Percentiles rank a stretch among this genome's conserved stretches.
These are phyloP conservation scores for Pseudocercospora cruenta DNA, from an alignment of 2,329 filamentous ascomycete species.

Conservation along the genomic window DNA sequence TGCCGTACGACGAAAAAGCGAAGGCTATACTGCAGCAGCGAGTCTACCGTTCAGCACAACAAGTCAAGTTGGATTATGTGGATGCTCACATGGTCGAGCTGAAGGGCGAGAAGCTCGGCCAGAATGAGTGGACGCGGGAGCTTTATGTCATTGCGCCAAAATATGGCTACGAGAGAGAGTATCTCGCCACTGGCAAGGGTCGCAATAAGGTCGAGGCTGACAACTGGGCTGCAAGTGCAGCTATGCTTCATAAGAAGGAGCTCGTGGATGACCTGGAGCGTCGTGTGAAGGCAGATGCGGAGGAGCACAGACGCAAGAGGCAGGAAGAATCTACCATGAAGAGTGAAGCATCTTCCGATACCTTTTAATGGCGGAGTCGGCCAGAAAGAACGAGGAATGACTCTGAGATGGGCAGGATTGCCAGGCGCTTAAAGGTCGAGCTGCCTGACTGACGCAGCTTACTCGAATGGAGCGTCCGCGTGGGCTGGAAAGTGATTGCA, in stretches of 20 bases:
- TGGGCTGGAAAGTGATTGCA: neutral
- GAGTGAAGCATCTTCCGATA: neutral
- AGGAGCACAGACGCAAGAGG: constrained; percentile 13
- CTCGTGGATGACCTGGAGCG: constrained; percentile 36
- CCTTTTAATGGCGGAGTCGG: neutral
- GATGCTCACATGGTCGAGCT: constrained; percentile 61
- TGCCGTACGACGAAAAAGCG: constrained; percentile 42
- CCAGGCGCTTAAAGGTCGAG: neutral
- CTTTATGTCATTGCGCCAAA: constrained; percentile 63
- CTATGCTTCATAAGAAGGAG: constrained; percentile 54
- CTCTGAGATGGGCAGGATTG: neutral
- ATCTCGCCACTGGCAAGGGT: constrained; percentile 66
- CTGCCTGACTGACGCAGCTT: neutral
- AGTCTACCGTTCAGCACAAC: constrained; percentile 30
- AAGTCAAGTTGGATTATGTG: constrained; percentile 46
- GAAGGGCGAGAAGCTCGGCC: constrained; percentile 56
- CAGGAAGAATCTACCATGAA: constrained; percentile 4
- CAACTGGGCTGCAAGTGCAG: constrained; percentile 65
- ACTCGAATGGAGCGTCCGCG: neutral
- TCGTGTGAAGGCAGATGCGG: constrained; percentile 22
- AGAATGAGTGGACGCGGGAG: constrained; percentile 60
- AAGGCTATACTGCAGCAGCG: constrained; percentile 45
- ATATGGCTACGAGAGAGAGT: constrained; percentile 66
- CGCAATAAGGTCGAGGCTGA: constrained; percentile 72
- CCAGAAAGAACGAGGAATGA: neutral